phyloP scores from a whole-genome alignment of 2,329 filamentous ascomycete genomes.

The Dryadomyces quercus-mongolicae region DNA sequence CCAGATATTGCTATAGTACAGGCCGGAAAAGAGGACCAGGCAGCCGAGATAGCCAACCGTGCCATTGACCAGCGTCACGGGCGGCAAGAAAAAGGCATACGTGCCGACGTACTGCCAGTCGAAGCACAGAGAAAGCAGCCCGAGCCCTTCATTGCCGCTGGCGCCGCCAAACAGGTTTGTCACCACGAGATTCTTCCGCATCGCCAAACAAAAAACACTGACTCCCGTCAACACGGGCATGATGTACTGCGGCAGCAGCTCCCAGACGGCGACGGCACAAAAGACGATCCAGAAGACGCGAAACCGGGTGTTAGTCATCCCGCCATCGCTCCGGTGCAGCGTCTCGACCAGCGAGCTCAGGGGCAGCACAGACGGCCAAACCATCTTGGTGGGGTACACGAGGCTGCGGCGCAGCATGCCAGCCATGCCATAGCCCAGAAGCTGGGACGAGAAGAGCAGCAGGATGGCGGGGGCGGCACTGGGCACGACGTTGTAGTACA shows the following conservation, averaged over 20 bases:
- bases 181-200: conserved; percentile 27
- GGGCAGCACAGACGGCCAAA: conserved; percentile 24
- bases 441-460: conserved; percentile 32
- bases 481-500: conserved; percentile 31
- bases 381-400: conserved; percentile 34
- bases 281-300: conserved; percentile 28
- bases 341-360: conserved; percentile 16
- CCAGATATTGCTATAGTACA: conserved; percentile 31
- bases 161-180: conserved; percentile 26
- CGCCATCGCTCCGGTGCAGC: conserved; percentile 15
- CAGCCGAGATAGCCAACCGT: conserved; percentile 25
- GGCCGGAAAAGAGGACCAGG: conserved; percentile 22
- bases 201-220: conserved; percentile 32
- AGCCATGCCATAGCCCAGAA: conserved; percentile 35
- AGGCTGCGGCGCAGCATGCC: conserved; percentile 32
- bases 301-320: conserved; percentile 24
- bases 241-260: conserved; percentile 34
- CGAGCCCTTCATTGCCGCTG: conserved; percentile 23
- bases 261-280: conserved; percentile 29
- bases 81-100: conserved; percentile 23
- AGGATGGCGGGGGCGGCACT: conserved; percentile 28
- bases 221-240: conserved; percentile 27
- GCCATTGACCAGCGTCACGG: conserved; percentile 24
- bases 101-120: conserved; percentile 32
- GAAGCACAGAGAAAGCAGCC: conserved; percentile 25